These are phyloP conservation scores for Byssoonygena ceratinophila DNA, from an alignment of 2,329 filamentous ascomycete genomes.

Conservation along the genomic window DNA sequence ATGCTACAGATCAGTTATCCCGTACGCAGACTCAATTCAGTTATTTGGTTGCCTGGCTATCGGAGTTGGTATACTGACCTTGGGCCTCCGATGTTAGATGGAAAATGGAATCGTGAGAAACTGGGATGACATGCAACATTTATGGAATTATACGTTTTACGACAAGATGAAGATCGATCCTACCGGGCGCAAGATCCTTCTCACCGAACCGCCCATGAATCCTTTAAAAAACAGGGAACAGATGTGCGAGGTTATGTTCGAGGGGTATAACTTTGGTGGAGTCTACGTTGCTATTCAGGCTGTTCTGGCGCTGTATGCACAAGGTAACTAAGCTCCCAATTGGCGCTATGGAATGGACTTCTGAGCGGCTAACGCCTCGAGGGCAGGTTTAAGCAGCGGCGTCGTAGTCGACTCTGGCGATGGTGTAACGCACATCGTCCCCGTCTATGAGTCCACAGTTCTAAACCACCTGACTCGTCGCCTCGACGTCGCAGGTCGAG, in stretches of 20 bases:
- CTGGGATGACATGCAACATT: slow-evolving; percentile 99
- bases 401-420: slow-evolving; percentile 99
- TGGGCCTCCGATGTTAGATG: slow-evolving; percentile 50
- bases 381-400: slow-evolving; percentile 66
- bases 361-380: background rate
- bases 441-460: slow-evolving; percentile 95
- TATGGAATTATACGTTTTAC: slow-evolving; percentile 98
- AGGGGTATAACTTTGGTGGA: slow-evolving; percentile 88
- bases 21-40: slow-evolving; percentile 36
- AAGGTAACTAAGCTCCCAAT: slow-evolving; percentile 48
- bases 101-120: slow-evolving; percentile 99
- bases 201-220: slow-evolving; percentile 97
- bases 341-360: background rate
- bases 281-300: slow-evolving; percentile 98
- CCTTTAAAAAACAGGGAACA: slow-evolving; percentile 91
- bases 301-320: slow-evolving; percentile 88
- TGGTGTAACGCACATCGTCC: slow-evolving; percentile 96
- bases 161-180: slow-evolving; percentile 95
- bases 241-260: slow-evolving; percentile 99
- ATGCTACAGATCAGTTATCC: slow-evolving; percentile 99
- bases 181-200: slow-evolving; percentile 84
- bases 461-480: slow-evolving; percentile 92
- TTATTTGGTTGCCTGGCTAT: slow-evolving; percentile 13
- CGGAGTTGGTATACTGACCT: slow-evolving; percentile 2
- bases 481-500: slow-evolving; percentile 88